phyloP scores from a whole-genome alignment of 2,329 filamentous ascomycete species.

The Colletotrichum orbiculare region DNA sequence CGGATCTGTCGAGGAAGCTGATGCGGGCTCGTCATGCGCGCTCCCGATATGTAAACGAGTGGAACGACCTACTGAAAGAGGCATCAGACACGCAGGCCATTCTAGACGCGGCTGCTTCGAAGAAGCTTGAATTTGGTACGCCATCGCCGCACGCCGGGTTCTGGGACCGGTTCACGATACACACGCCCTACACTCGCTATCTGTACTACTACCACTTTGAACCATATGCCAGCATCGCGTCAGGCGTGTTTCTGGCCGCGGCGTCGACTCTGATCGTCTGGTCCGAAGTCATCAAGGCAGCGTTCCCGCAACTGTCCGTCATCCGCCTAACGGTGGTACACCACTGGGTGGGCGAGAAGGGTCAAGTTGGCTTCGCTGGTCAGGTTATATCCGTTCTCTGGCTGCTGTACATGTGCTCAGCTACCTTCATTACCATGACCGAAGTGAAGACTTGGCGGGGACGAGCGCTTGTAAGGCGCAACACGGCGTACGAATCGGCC shows the following conservation, averaged over 20 bases:
- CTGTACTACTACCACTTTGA: constrained; percentile 79
- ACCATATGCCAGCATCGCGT: constrained; percentile 72
- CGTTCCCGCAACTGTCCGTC: constrained; percentile 80
- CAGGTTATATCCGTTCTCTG: constrained; percentile 87
- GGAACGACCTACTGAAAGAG: constrained; percentile 80
- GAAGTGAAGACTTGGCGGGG: constrained; percentile 99
- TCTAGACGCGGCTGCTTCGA: constrained; percentile 83
- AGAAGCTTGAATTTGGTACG: constrained; percentile 80
- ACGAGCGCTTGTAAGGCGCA: constrained; percentile 86
- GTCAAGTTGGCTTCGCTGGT: constrained; percentile 85
- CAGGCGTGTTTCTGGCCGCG: constrained; percentile 75
- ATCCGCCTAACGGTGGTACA: constrained; percentile 76
- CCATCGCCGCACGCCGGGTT: constrained; percentile 65
- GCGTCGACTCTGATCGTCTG: constrained; percentile 89
- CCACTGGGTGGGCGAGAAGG: constrained; percentile 76
- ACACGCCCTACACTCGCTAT: constrained; percentile 87
- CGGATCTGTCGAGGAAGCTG: constrained; percentile 85
- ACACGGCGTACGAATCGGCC: constrained; percentile 92
- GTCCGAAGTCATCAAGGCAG: constrained; percentile 91
- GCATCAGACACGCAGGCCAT: constrained; percentile 83
- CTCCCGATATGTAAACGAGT: constrained; percentile 85
- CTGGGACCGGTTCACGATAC: constrained; percentile 65
- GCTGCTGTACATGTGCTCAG: constrained; percentile 96
- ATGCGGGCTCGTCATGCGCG: constrained; percentile 85
- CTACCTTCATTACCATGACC: constrained; percentile 86